These are phyloP conservation scores for Circinella minor DNA, from an alignment of 371 early-diverging fungal genomes.

Conservation along the genomic window DNA sequence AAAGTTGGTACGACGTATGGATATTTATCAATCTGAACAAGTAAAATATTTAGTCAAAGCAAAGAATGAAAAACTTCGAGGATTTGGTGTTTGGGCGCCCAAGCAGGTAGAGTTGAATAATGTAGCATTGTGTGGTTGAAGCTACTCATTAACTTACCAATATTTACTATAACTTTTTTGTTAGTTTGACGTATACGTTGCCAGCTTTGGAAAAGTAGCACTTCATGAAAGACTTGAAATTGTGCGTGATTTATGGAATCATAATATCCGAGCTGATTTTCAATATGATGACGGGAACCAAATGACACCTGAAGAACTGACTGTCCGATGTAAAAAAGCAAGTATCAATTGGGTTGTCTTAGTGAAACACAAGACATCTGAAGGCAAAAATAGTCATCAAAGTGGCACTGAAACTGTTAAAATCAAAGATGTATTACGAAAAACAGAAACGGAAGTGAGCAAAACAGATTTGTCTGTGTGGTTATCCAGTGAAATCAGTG, in stretches of 20 bases:
- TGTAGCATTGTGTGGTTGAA: neutral
- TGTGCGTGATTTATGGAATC: slow-evolving; percentile 75
- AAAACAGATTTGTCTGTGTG: slow-evolving; percentile 59
- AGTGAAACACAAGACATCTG: slow-evolving; percentile 64
- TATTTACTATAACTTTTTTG: neutral
- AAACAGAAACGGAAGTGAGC: slow-evolving; percentile 67
- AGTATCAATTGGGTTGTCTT: slow-evolving; percentile 85
- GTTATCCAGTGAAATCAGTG: slow-evolving; percentile 70
- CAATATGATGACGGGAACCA: slow-evolving; percentile 72
- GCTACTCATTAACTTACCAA: too few relatives aligned
- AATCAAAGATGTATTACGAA: slow-evolving; percentile 72
- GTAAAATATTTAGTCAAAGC: slow-evolving; percentile 54
- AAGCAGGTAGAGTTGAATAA: slow-evolving; percentile 34
- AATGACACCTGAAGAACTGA: slow-evolving; percentile 69
- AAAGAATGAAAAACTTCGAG: slow-evolving; percentile 63
- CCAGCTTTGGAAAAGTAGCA: slow-evolving; percentile 77
- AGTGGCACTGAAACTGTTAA: slow-evolving; percentile 58
- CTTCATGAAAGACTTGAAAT: slow-evolving; percentile 74
- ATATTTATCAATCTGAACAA: slow-evolving; percentile 70
- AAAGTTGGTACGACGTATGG: slow-evolving; percentile 71
- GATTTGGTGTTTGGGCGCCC: slow-evolving; percentile 68
- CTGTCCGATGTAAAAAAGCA: slow-evolving; percentile 65
- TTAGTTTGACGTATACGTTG: slow-evolving; percentile 79
- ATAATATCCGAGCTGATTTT: slow-evolving; percentile 77
- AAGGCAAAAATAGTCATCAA: slow-evolving; percentile 31